Percentiles rank a stretch among this genome's conserved stretches.
phyloP scores from a whole-genome alignment of 495 filamentous ascomycete genomes.

The Trichoderma asperelloides region DNA sequence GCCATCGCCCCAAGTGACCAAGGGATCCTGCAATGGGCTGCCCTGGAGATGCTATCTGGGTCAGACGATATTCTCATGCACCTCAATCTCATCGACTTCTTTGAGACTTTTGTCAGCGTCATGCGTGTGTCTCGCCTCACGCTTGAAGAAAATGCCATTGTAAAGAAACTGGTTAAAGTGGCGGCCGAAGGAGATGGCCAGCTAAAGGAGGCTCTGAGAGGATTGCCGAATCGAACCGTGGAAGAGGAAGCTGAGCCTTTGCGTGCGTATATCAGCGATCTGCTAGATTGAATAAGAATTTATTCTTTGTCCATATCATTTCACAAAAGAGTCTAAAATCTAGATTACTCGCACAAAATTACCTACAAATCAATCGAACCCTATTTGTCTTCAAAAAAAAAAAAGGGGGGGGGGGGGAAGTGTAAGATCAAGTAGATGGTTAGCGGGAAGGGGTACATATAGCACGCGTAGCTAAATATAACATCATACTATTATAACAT shows the following conservation, averaged over 20 bases:
- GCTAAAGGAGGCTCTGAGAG: slow-evolving; percentile 32
- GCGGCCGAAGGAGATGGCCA: slow-evolving; percentile 29
- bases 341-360: not conserved
- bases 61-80: slow-evolving; percentile 70
- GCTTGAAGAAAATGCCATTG: slow-evolving; percentile 29
- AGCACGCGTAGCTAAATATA: not conserved
- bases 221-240: slow-evolving; percentile 33
- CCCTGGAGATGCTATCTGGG: slow-evolving; percentile 60
- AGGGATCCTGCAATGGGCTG: slow-evolving; percentile 68
- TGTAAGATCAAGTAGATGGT: not conserved
- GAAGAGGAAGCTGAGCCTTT: slow-evolving; percentile 35
- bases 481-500: not conserved
- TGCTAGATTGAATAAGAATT: slow-evolving; percentile 9
- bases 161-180: slow-evolving; percentile 28
- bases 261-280: slow-evolving; percentile 27
- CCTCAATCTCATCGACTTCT: slow-evolving; percentile 68
- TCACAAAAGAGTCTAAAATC: not conserved
- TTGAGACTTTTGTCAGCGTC: slow-evolving; percentile 51
- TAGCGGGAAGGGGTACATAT: not conserved
- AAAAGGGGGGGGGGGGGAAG: no score
- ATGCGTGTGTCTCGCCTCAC: slow-evolving; percentile 37
- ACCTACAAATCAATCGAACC: not conserved
- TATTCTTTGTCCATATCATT: not conserved
- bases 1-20: slow-evolving; percentile 21
- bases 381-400: not conserved